Base-by-base conservation (phyloP, 1,284 basidiomycete genomes). In the Microbotryum saponariae region DNA sequence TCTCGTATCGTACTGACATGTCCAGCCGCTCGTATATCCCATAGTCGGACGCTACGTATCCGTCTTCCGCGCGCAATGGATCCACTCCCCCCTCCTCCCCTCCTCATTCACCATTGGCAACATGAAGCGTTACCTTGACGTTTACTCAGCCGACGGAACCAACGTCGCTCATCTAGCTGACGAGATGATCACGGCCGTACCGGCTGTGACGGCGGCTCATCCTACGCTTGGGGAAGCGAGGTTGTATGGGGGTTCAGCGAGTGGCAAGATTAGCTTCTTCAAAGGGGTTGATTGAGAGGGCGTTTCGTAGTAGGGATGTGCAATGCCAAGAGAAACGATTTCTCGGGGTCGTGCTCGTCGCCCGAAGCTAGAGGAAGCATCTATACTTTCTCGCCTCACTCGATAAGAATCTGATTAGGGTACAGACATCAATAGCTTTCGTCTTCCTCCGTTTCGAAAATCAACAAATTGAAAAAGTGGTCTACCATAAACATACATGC, bases 51-150 rank as follows among this genome's bases (percentile, higher is more conserved):
- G 77, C 45, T 78, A 77, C 75, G 72, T 78, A 9, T 77, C 77
- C 18, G 78, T 79, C 56, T 71, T 80, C 45, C 75, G 78, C 23
- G 78, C 79, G 1, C 76, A 77, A 57, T 80, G 78, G 78, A 73
- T 72, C 8, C 54, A 71, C 44, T 76, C 76, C 62, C 75, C 75
- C 58, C 7, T 56, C 14, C 42, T 47, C 16, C 64, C 73, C 54
- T 77, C 78, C 0, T 76, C 78, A 64, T 76, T 78, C 61, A 75
- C 75, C 2, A 66, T 76, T 25, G 79, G 79, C 20, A 76, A 77
- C 70, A 79, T 80, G 78, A 76, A 77, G 63, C 73, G 76, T 31
- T 71, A 63, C 10, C 63, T 80, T 21, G 76, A 78, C 53, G 74
- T 80, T 1, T 71, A 76, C 44, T 63, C 73, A 8, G 54, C 62